Base-by-base conservation (phyloP, 2,329 filamentous ascomycete species). In the Microascus cirrosus region DNA sequence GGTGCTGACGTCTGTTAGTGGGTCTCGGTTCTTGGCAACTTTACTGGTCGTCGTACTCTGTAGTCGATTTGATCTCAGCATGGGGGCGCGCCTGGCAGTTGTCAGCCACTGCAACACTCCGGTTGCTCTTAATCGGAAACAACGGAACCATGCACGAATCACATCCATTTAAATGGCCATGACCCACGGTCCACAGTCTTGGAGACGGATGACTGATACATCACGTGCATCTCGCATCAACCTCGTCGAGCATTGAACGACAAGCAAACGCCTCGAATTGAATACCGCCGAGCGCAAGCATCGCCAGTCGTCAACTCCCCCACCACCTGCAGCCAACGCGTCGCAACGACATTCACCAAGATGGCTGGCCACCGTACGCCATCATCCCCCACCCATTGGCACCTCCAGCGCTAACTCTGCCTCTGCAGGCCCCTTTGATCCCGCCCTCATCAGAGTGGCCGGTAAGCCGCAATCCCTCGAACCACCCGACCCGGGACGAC, bases 371-470 rank as follows among this genome's bases (percentile, higher is more conserved):
- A 61, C 55, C 54, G 59, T 61, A 59, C 24, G 59, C 50, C 8
- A 28, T 13, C 3, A 25, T 8, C 39, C 20, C 15, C 13, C n/a
- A 13, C 39, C 54, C 56, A 53, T 53, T 42, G 32, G 54, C 54
- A 36, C 25, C 22, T n/a, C 8, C 22, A 15, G 15, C 24, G 53
- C 50, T 54, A 50, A 57, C 32, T 36, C 25, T 22, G 22, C 25
- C 35, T 42, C 20, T 18, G 20, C 48, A 61, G 59, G 56, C 39
- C 58, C 58, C 28, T 42, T 62, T 32, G 61, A 62, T 58, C 61
- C 61, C 35, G 61, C 61, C 25, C 58, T 61, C 54, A 42, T 53
- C 36, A 60, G 59, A 55, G 57, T 55, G 42, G 59, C 58, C 58
- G 58, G 60, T 61, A 57, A 57, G 55, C 28, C 39, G 13, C 28